These are phyloP conservation scores for Urostyla sp. DNA, from an alignment of 73 alveolate genomes.

Conservation along the genomic window DNA sequence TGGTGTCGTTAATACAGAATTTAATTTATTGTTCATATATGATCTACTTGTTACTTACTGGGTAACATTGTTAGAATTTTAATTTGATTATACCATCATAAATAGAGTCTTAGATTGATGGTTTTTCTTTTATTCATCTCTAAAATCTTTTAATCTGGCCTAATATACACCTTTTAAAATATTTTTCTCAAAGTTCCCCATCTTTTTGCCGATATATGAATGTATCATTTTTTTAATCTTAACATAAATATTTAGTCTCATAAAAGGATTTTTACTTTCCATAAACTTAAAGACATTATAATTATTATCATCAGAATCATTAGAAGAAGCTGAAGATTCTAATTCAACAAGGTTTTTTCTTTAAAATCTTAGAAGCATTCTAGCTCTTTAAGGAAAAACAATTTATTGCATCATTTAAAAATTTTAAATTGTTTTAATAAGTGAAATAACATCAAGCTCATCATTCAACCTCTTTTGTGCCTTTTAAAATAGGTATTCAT, in stretches of 20 bases:
- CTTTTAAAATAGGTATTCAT: no score
- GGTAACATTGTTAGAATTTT: no score
- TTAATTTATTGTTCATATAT: no score
- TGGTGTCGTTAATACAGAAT: no score
- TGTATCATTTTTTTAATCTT: conserved; percentile 6
- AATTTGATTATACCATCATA: background rate
- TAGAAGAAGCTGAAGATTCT: no score
- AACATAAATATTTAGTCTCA: conserved; percentile 1
- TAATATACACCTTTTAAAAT: background rate
- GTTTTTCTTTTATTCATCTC: background rate
- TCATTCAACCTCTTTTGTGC: background rate
- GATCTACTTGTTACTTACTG: no score
- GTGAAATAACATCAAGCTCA: background rate
- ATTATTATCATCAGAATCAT: no score
- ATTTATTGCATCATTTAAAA: no score
- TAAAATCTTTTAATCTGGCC: background rate
- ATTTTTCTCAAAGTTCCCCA: background rate
- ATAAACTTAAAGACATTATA: background rate
- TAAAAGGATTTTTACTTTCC: conserved; percentile 28
- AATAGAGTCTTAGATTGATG: background rate
- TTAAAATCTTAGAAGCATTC: no score
- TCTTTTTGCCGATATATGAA: background rate
- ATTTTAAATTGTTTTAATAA: background rate
- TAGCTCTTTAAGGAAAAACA: no score
- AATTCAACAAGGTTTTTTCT: no score